Evolutionary conservation across 2,329 filamentous ascomycete species (phyloP), one percentile per base, ranked within the genome.

Genomic region (Thermomyces lanuginosus): DNA sequence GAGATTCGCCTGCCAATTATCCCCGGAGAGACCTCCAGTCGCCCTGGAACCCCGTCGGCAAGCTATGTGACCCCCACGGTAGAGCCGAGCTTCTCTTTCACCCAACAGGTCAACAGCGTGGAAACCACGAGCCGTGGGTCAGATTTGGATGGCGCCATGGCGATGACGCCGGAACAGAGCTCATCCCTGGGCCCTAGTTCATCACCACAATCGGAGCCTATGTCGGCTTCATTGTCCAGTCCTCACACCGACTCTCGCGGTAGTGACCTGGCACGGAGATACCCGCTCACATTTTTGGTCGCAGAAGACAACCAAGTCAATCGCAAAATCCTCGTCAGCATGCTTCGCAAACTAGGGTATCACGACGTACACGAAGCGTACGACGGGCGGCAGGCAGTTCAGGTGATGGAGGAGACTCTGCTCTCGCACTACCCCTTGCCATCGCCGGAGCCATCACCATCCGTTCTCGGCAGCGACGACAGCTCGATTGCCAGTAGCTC

Each of bases 261-360:
- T 40, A 61, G 63, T 22, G 58, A 65, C 8, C 58, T 78, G 3
- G 69, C 66, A 3, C 50, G 55, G 24, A 68, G 66, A 37, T 59
- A 69, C 33, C 75, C 75, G 1, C 58, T 79, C 6, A 74, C 65
- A 6, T 72, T 80, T 36, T 59, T 80, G 2, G 68, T 80, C 2
- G 75, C 72, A 3, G 75, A 80, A 51, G 75, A 80, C 48, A 80
- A 80, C 47, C 66, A 66, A 35, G 76, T 79, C 48, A 78, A 79
- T 41, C 67, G 75, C 29, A 69, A 67, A 23, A 63, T 79, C 0
- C 58, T 78, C 9, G 63, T 75, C 15, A 70, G 56, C 38, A 77
- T 77, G 64, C 63, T 80, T 5, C 56, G 56, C 12, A 75, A 74
- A 38, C 63, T 80, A 8, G 75, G 75, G 8, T 79, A 79, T 45